Evolutionary conservation across 202 grass and related monocot species (phyloP).

Genomic region (Sporobolus alterniflorus): DNA sequence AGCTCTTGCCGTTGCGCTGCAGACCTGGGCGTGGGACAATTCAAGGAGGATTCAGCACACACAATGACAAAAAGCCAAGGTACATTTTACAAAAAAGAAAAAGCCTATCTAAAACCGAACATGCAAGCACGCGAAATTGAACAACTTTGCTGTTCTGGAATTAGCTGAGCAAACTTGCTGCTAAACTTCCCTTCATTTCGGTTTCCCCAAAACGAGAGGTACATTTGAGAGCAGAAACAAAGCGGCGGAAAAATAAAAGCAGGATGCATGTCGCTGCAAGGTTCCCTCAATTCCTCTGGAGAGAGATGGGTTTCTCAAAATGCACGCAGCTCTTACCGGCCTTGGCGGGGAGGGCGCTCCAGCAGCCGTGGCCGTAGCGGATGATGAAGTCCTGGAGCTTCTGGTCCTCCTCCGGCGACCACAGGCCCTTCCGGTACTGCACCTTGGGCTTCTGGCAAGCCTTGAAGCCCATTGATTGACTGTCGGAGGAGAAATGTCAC

Average conservation of each 20-base stretch:
- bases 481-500: conserved; percentile 1
- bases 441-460: conserved; percentile 82
- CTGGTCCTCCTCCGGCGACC: conserved; percentile 91
- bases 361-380: conserved; percentile 76
- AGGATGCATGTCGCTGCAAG: not conserved
- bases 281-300: not conserved
- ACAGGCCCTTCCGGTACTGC: conserved; percentile 74
- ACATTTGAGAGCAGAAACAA: conserved; percentile 22
- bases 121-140: not conserved
- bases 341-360: conserved; percentile 77
- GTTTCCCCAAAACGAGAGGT: not conserved
- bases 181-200: not conserved
- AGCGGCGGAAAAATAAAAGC: not conserved
- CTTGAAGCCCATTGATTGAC: conserved; percentile 66
- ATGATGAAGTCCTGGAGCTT: conserved; percentile 75
- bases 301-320: not conserved
- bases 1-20: conserved; percentile 87
- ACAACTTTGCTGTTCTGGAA: not conserved
- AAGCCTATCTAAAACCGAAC: not conserved
- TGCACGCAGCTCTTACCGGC: conserved; percentile 60
- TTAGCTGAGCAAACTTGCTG: no score
- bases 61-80: not conserved
- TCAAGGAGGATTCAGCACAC: conserved; percentile 14
- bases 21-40: conserved; percentile 52
- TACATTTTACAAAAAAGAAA: conserved; percentile 43